Base-by-base conservation (phyloP, 192 early-diverging fungal genomes). In the Linnemannia schmuckeri region DNA sequence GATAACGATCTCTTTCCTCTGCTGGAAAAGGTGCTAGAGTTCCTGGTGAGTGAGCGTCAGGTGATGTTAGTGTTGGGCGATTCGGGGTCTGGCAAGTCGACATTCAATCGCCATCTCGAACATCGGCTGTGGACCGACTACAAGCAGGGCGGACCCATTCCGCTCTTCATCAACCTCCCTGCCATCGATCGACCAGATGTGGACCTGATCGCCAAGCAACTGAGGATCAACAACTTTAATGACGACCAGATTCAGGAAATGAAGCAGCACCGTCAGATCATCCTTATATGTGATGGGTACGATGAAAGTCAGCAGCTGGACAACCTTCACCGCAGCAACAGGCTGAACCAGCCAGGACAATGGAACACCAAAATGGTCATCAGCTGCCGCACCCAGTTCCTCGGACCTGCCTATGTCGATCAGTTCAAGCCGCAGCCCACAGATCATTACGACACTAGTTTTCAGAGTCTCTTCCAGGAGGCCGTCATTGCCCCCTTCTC, bases 201-300 rank as follows among this genome's bases (percentile, higher is more conserved):
- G 20, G 37, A 40, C 38, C 15, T 71, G 37, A 71, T 71, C 20
- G 70, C 0, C 18, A 71, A 71, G 37, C 38, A 22, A 12, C 15
- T 71, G 38, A 1, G 3, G 70, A 0, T 0, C 15, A 0, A 37
- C 22, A 42, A 71, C 37, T 42, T 71, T 10, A 9, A 0, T 0
- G 20, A 71, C 1, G 35, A 6, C 6, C 70, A 71, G 4, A 71
- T 71, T 38, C 17, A 22, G 40, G 70, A 71, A 20, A 22, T 71
- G 18, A 71, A 42, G 20, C 20, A 20, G 20, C 35, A 71, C 7
- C 70, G 70, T 0, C 37, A 42, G 2, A 42, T 71, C 5, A 12
- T 71, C n/a, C 8, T 71, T 20, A 71, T 71, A 4, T 71, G 70
- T 15, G 70, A 71, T 22, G 70, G 70, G 5, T 71, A 71, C 20